Conservation (phyloP, 1,284 basidiomycete genomes). For the Vanrija humicola region DNA sequence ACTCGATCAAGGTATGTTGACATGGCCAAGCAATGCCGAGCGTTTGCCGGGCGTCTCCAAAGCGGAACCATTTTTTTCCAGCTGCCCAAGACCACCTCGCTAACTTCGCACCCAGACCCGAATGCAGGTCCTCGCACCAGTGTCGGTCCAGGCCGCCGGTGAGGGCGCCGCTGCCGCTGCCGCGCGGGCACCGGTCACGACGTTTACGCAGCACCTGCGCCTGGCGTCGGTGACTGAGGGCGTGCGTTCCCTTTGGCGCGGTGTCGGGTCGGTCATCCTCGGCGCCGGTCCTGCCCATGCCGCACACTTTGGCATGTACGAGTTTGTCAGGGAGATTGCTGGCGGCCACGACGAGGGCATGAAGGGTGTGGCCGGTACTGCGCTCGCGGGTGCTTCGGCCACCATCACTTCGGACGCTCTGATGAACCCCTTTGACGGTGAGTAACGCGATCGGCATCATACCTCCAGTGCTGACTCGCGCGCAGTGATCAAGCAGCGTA, state of each 20-base stretch:
- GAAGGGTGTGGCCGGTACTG: conserved; percentile 54
- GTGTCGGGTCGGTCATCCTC: conserved; percentile 93
- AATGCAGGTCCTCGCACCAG: conserved; percentile 85
- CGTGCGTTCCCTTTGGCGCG: conserved; percentile 84
- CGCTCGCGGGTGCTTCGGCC: conserved; percentile 87
- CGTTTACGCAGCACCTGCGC: conserved; percentile 42
- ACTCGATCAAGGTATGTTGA: conserved; percentile 85
- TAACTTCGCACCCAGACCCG: conserved; percentile 64
- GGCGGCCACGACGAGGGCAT: conserved; percentile 60
- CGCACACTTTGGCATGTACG: conserved; percentile 95
- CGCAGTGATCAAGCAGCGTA: conserved; percentile 95
- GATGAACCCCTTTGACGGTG: conserved; percentile 99
- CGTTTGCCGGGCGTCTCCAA: neutral
- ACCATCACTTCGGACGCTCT: conserved; percentile 94
- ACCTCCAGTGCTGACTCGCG: conserved; percentile 10
- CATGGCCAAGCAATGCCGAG: conserved; percentile 5
- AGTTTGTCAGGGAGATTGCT: conserved; percentile 86
- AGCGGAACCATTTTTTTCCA: neutral
- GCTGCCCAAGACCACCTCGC: too few species aligned
- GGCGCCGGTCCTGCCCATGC: conserved; percentile 98
- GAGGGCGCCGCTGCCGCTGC: conserved; percentile 53
- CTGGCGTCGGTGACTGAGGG: conserved; percentile 84
- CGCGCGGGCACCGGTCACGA: conserved; percentile 31
- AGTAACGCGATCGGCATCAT: conserved; percentile 28
- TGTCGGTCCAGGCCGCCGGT: conserved; percentile 40